These are phyloP conservation scores for Fusarium virguliforme DNA, from an alignment of 2,329 filamentous ascomycete species.

Conservation along the genomic window DNA sequence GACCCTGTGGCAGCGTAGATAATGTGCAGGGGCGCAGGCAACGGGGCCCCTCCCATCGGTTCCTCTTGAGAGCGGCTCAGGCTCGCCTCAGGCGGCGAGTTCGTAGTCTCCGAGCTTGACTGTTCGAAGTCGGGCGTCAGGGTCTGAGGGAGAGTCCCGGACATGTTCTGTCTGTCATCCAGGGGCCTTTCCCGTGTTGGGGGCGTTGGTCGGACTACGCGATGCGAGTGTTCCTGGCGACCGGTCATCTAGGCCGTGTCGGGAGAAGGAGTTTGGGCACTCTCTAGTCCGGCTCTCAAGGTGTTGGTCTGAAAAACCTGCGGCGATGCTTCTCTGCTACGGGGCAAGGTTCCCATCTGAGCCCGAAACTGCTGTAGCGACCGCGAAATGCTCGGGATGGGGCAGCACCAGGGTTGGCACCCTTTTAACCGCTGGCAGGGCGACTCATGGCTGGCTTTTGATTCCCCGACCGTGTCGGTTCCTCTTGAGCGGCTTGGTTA, in stretches of 20 bases:
- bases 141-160: constrained; percentile 1
- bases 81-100: constrained; percentile 16
- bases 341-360: constrained; percentile 1
- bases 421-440: not conserved
- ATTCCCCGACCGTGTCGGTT: not conserved
- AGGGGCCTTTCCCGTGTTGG: not conserved
- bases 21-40: constrained; percentile 43
- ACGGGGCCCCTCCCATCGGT: constrained; percentile 20
- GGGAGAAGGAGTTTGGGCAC: not conserved
- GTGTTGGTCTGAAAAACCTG: constrained; percentile 20
- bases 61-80: not conserved
- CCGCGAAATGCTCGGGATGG: constrained; percentile 22
- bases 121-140: constrained; percentile 5
- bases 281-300: constrained; percentile 10
- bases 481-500: not conserved
- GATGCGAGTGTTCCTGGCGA: not conserved
- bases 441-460: constrained; percentile 13
- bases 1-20: constrained; percentile 34
- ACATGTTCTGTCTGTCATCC: not conserved
- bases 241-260: constrained; percentile 21
- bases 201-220: not conserved
- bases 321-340: not conserved
- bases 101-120: constrained; percentile 21
- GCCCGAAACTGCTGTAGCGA: constrained; percentile 21
- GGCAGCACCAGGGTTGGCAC: not conserved